These are phyloP conservation scores for Diutina neorugosa DNA, from an alignment of 1,139 yeast species.

Conservation along the genomic window DNA sequence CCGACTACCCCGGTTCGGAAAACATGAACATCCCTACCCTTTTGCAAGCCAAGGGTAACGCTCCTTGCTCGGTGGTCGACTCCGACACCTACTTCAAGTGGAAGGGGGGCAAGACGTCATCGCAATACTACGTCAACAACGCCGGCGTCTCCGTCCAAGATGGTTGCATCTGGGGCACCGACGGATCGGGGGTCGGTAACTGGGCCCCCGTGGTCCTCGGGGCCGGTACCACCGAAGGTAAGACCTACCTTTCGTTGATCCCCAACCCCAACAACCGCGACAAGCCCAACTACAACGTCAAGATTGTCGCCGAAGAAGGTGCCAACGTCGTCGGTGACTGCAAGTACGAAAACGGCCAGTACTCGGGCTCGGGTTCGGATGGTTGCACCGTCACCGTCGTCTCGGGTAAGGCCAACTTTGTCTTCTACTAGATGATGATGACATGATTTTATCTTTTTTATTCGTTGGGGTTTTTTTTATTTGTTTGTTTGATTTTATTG, in stretches of 20 bases:
- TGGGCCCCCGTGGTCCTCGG: slow-evolving; percentile 98
- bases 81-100: slow-evolving; percentile 67
- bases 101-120: slow-evolving; percentile 75
- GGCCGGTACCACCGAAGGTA: slow-evolving; percentile 73
- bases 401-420: slow-evolving; percentile 66
- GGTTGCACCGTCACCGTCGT: slow-evolving; percentile 95
- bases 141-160: slow-evolving; percentile 85
- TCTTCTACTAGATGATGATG: slow-evolving; percentile 31
- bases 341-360: slow-evolving; percentile 65
- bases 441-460: neutral
- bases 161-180: slow-evolving; percentile 88
- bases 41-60: slow-evolving; percentile 52
- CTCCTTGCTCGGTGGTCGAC: slow-evolving; percentile 70
- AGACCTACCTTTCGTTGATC: slow-evolving; percentile 78
- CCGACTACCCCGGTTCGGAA: slow-evolving; percentile 98
- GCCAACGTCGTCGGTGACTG: slow-evolving; percentile 69
- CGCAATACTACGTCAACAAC: slow-evolving; percentile 94
- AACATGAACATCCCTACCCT: slow-evolving; percentile 92
- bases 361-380: slow-evolving; percentile 54
- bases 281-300: slow-evolving; percentile 74
- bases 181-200: slow-evolving; percentile 80
- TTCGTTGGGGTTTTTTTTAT: neutral
- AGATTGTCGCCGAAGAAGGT: slow-evolving; percentile 48
- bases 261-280: slow-evolving; percentile 85
- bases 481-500: neutral